phyloP scores from a whole-genome alignment of 441 rosid species.

The Gossypium davidsonii region DNA sequence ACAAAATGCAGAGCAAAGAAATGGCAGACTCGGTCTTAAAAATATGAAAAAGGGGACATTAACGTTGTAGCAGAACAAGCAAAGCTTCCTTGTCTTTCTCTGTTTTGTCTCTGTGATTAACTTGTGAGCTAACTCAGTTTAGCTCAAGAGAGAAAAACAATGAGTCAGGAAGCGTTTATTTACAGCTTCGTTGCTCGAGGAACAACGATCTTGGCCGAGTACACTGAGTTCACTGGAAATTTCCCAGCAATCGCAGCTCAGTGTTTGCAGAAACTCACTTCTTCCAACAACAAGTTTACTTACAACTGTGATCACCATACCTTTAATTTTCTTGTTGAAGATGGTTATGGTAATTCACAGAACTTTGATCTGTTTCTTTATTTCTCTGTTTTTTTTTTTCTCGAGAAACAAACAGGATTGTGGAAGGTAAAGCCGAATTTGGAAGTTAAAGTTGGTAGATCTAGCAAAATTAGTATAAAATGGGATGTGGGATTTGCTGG shows the following conservation, averaged over 20 bases:
- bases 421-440: slow-evolving; percentile 6
- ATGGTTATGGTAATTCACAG: slow-evolving; percentile 60
- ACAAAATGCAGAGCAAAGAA: neutral
- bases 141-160: slow-evolving; percentile 8
- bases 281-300: slow-evolving; percentile 77
- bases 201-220: slow-evolving; percentile 73
- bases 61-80: neutral
- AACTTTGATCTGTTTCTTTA: neutral
- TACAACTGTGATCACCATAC: slow-evolving; percentile 87
- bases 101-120: slow-evolving; percentile 9
- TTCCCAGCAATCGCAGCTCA: slow-evolving; percentile 79
- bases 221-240: slow-evolving; percentile 84
- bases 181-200: slow-evolving; percentile 92
- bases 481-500: neutral
- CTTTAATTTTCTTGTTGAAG: slow-evolving; percentile 81
- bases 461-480: slow-evolving; percentile 20
- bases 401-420: neutral
- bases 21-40: slow-evolving; percentile 16
- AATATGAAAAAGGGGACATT: neutral
- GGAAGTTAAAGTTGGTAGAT: slow-evolving; percentile 28
- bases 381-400: neutral
- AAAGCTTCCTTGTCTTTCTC: slow-evolving; percentile 5
- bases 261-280: slow-evolving; percentile 73
- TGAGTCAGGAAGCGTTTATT: slow-evolving; percentile 79
- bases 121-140: slow-evolving; percentile 18